Conservation (phyloP, 495 filamentous ascomycete species). For the Hypoxylon trugodes region DNA sequence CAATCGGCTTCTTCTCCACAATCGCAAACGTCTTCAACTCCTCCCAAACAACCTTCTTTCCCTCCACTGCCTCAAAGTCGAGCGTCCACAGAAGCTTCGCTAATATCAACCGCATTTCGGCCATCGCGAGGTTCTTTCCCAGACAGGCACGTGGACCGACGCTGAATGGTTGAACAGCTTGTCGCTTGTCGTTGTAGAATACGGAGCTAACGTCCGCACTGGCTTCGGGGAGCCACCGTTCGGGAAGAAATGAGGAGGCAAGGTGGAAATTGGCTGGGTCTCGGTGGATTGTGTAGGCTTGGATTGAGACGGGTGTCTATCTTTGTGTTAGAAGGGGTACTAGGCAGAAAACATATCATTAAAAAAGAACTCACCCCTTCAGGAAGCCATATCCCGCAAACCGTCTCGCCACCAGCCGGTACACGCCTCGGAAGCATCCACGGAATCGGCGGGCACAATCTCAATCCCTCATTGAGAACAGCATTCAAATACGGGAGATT, state of each 20-base stretch:
- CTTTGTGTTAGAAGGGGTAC: neutral
- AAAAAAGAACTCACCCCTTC: constrained; percentile 30
- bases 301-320: constrained; percentile 45
- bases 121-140: constrained; percentile 58
- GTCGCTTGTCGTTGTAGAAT: constrained; percentile 39
- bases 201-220: constrained; percentile 25
- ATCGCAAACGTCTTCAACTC: constrained; percentile 53
- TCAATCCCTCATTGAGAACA: constrained; percentile 56
- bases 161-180: constrained; percentile 49
- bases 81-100: constrained; percentile 63
- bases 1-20: constrained; percentile 38
- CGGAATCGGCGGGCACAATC: constrained; percentile 48
- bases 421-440: constrained; percentile 46
- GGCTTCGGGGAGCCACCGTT: constrained; percentile 57
- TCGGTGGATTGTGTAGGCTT: constrained; percentile 42
- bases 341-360: too few species aligned
- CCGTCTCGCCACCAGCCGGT: constrained; percentile 43
- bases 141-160: constrained; percentile 51
- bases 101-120: constrained; percentile 61
- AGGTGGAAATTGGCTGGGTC: constrained; percentile 25
- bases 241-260: constrained; percentile 41
- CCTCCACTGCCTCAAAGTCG: constrained; percentile 53
- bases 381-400: constrained; percentile 43
- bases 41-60: constrained; percentile 47
- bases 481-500: constrained; percentile 54